Conservation (phyloP, 441 rosid genomes). For the Hura crepitans region DNA sequence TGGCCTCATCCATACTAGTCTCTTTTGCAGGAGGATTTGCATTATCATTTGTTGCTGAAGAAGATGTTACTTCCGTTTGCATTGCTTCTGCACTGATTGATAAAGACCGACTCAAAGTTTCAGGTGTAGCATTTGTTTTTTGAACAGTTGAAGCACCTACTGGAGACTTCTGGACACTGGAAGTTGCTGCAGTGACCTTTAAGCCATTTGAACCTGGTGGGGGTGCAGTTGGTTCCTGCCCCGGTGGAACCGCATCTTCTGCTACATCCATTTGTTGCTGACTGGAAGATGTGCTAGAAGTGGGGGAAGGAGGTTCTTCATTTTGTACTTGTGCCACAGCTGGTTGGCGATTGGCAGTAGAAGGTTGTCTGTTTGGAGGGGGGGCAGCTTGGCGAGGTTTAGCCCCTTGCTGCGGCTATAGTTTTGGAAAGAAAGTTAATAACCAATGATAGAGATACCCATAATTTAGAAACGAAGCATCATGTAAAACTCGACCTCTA, state of each 20-base stretch:
- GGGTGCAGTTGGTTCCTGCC: conserved; percentile 28
- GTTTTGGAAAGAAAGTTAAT: neutral
- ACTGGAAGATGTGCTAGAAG: conserved; percentile 55
- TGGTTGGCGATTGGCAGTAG: conserved; percentile 21
- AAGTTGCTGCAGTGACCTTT: conserved; percentile 19
- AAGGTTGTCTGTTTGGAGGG: conserved; percentile 32
- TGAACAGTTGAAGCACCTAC: conserved; percentile 26
- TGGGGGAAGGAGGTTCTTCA: conserved; percentile 65
- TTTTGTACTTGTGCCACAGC: conserved; percentile 34
- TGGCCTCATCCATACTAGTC: conserved; percentile 50
- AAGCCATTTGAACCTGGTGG: conserved; percentile 11
- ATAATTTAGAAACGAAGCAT: neutral
- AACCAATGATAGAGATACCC: neutral
- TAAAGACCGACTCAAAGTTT: conserved; percentile 33
- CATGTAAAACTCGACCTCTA: neutral
- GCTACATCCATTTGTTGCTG: conserved; percentile 54
- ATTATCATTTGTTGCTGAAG: conserved; percentile 42
- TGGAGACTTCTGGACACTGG: conserved; percentile 11
- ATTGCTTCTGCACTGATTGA: conserved; percentile 41
- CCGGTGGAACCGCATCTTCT: conserved; percentile 45
- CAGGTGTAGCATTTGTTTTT: conserved; percentile 36
- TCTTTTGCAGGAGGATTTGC: conserved; percentile 45
- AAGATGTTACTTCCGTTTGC: conserved; percentile 39
- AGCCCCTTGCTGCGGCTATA: conserved; percentile 39
- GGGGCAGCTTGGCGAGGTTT: conserved; percentile 39